Base-by-base conservation (phyloP, 495 filamentous ascomycete genomes). In the Penicillium maclennaniae region DNA sequence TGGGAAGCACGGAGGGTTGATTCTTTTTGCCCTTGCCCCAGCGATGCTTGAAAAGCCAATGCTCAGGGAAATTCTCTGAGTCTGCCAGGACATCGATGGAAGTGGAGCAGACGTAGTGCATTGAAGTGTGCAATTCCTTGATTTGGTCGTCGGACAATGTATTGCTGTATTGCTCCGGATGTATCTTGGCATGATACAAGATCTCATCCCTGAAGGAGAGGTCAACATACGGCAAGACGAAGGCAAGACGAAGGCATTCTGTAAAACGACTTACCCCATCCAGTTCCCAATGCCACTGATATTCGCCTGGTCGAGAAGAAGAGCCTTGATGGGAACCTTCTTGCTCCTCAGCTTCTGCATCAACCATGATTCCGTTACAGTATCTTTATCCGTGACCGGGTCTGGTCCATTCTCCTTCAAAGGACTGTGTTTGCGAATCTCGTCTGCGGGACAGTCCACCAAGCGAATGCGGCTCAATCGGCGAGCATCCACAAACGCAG, bases 241-340 rank as follows among this genome's bases (percentile, higher is more conserved):
- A 17, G 4, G 23, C 27, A 26, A 25, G 26, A 10, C 40, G 5
- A 28, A 17, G 4, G 23, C 27, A 26, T n/a, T n/a, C 2, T 15
- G 25, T 45, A 41, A 15, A 51, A 28, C 43, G n/a, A 63, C 79
- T 54, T 73, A 85, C 82, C 83, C 91, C 57, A 98, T 91, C 93
- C 92, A 97, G 59, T 97, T 97, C 2, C 93, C 93, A 44, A 98
- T 89, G 6, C 93, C 93, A 60, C 89, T 91, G 46, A 97, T 85
- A 60, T 86, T 87, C n/a, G 81, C 77, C 66, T 98, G 93, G 61
- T 97, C 89, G 12, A 97, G 77, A 19, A 98, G 69, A 45, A 96
- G 74, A 0, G 89, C 86, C 63, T 97, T 97, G 43, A 97, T 76
- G 0, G 92, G 89, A 1, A 96, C 86, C 49, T 82, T 86, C 49